These are phyloP conservation scores for Coprinopsis sp. DNA, from an alignment of 768 basidiomycete genomes.

Conservation along the genomic window DNA sequence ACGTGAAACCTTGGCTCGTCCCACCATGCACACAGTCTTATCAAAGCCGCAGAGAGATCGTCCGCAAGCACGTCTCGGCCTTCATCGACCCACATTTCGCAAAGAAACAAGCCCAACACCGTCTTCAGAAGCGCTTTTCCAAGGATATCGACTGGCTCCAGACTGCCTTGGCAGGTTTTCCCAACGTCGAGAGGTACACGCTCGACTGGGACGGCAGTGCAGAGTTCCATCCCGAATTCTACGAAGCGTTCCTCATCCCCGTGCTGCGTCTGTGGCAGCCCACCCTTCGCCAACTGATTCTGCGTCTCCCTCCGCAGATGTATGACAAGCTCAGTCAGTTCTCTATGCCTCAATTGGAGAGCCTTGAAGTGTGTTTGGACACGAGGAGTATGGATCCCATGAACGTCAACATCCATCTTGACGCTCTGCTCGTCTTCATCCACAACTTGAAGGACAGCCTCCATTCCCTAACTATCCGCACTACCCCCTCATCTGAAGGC, in stretches of 20 bases:
- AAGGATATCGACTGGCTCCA: conserved; percentile 33
- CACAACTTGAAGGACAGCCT: conserved; percentile 38
- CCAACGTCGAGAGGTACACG: conserved; percentile 31
- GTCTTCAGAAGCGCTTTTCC: conserved; percentile 29
- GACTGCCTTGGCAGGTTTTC: conserved; percentile 28
- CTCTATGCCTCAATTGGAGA: conserved; percentile 29
- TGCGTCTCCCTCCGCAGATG: conserved; percentile 37
- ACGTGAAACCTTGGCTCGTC: conserved; percentile 38
- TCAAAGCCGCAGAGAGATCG: conserved; percentile 24
- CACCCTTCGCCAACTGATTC: conserved; percentile 28
- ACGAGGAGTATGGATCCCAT: conserved; percentile 23
- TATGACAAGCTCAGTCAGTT: conserved; percentile 30
- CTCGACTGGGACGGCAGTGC: conserved; percentile 36
- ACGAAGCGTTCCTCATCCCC: conserved; percentile 32
- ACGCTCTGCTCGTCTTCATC: conserved; percentile 37
- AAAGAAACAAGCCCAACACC: conserved; percentile 27
- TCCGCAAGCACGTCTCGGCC: conserved; percentile 22
- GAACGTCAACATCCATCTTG: conserved; percentile 32
- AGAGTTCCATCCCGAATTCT: conserved; percentile 32
- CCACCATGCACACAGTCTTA: conserved; percentile 28
- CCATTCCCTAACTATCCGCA: conserved; percentile 30
- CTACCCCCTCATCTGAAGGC: conserved; percentile 30
- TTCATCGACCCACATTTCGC: conserved; percentile 27
- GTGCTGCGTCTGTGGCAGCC: conserved; percentile 28
- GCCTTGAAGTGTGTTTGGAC: conserved; percentile 32